Base-by-base conservation (phyloP, 352 stramenopile genomes). In the Phytophthora pistaciae region DNA sequence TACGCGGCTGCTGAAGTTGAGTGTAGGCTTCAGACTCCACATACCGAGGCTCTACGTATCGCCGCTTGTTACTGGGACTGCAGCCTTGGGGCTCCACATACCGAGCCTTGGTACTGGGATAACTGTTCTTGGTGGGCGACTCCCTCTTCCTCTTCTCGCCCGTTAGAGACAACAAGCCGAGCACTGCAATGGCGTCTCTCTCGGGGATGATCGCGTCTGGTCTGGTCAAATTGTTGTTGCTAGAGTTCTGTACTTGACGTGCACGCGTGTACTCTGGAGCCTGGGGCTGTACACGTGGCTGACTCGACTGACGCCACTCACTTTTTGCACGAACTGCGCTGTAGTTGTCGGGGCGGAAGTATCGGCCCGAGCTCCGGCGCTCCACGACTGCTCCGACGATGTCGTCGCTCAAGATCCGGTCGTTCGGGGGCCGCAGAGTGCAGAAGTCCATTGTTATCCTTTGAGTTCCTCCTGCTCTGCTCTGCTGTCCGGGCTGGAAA, bases 381-480 rank as follows among this genome's bases (percentile, higher is more conserved):
- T 71, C 56, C 11, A 60, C 14, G 0, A 71, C 64, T 3, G 27
- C 36, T n/a, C 33, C 56, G n/a, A 71, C 40, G 40, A 71, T 60
- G n/a, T 48, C 40, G 36, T 71, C 64, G 38, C 56, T 71, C 8
- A 71, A 53, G 36, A 60, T 44, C 8, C 50, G 46, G 21, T 42
- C 21, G 56, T 66, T 71, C 1, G 64, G 64, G 25, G 64, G 64
- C n/a, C 64, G 64, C 3, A 71, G 56, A 21, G 49, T 60, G 48
- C 46, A 56, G 48, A 49, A 66, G 27, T 66, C 27, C 64, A 71
- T 71, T 2, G 8, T 40, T 33, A 3, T 31, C 27, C 27, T 31
- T n/a, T 7, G 4, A 31, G 44, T 31, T 31, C 3, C 3, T 8
- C 4, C 48, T 55, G 48, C 21, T 55, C 20, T 31, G 0, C 55